Conservation (phyloP, 148 eudicot genomes). For the Rhododendron simsii region DNA sequence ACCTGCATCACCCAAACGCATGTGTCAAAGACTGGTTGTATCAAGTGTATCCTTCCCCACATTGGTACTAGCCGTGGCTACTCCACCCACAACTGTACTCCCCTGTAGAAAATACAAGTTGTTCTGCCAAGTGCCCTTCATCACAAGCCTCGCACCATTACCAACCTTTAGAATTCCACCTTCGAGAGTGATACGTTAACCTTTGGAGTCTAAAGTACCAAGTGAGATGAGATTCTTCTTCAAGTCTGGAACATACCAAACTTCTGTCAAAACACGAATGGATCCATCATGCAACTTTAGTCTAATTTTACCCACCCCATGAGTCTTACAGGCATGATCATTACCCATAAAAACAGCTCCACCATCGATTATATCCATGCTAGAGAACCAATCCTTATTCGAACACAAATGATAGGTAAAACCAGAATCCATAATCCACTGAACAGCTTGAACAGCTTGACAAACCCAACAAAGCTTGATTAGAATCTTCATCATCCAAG, state of each 20-base stretch:
- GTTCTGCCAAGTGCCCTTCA: background rate
- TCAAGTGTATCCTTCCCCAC: background rate
- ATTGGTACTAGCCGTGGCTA: background rate
- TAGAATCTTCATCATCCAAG: background rate
- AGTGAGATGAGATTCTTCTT: conserved; percentile 12
- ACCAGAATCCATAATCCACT: background rate
- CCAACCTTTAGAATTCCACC: background rate
- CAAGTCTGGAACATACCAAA: background rate
- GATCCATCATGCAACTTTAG: conserved; percentile 8
- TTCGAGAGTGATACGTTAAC: background rate
- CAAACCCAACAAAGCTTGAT: background rate
- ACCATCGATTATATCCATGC: background rate
- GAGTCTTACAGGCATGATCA: background rate
- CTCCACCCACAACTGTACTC: background rate
- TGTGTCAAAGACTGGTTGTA: background rate
- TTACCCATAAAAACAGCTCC: background rate
- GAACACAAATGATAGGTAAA: background rate
- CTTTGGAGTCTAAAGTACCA: background rate
- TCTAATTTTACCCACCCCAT: background rate
- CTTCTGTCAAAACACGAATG: background rate
- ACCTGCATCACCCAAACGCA: background rate
- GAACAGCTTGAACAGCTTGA: background rate
- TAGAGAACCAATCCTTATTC: background rate
- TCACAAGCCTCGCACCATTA: background rate
- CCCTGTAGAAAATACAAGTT: background rate